Evolutionary conservation across 1,139 yeast genomes (phyloP), one percentile per base, ranked within the genome.

Genomic region (Zygoascus meyerae): DNA sequence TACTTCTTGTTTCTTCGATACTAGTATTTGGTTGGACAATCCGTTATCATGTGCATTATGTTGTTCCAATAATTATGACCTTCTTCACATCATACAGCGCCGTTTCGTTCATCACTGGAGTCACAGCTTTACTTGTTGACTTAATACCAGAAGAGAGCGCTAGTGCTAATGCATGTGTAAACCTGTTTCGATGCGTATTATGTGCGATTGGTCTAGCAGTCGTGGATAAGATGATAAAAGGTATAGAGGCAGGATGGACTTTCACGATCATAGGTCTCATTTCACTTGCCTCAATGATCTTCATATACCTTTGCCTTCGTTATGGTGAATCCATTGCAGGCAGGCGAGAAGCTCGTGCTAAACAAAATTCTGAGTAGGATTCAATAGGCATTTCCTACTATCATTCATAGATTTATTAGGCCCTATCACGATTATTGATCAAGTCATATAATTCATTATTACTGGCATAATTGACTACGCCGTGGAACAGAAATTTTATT

Each of bases 11-110:
- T 28, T 57, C 62, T 3, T 72, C 78, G 0, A 62, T 74, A 3
- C 52, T 79, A 1, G 64, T 78, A 0, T 85, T 76, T 66, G 95
- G 92, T 1, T 86, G 95, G 95, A 74, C 85, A 44, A 55, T 85
- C 4, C 69, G 76, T 38, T 59, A 70, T 21, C 61, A 69, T 10
- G 75, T 73, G 0, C 71, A 71, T 38, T 64, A 81, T 33, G 76
- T 81, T 0, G 77, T 77, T 0, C 77, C 86, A 1, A 61, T 85
- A 8, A 67, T 84, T 1, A 70, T 75, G 44, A 69, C 81, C 7
- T 81, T 77, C 28, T 48, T 66, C 11, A 53, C 54, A 6, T 76
- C 89, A 12, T 65, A 71, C 48, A 74, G 79, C 5, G 69, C 78
- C 6, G 73, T 78, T 57, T 74, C 73, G 49, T 73, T 76, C 42